These are phyloP conservation scores for Somion occarium DNA, from an alignment of 1,284 basidiomycete species.

Conservation along the genomic window DNA sequence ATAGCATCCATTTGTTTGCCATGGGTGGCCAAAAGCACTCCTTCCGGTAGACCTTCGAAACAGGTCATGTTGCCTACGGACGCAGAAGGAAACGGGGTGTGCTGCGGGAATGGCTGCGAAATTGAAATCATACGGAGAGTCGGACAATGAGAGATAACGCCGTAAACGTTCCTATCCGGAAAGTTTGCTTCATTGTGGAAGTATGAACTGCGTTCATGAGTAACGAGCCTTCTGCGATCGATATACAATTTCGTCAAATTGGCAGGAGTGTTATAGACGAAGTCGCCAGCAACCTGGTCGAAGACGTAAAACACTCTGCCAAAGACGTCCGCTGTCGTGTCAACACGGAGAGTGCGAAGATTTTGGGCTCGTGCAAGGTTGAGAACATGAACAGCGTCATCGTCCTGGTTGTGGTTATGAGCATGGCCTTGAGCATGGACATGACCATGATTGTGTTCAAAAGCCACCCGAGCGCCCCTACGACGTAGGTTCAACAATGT, in stretches of 20 bases:
- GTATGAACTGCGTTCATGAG: slow-evolving; percentile 13
- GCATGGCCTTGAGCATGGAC: slow-evolving; percentile 9
- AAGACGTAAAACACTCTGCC: slow-evolving; percentile 23
- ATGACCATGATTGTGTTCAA: too few relatives aligned
- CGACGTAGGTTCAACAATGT: slow-evolving; percentile 27
- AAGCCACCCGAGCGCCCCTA: slow-evolving; percentile 1
- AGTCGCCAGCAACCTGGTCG: slow-evolving; percentile 10
- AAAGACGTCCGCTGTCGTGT: slow-evolving; percentile 35
- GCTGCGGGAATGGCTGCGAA: slow-evolving; percentile 19
- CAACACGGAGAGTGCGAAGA: slow-evolving; percentile 33
- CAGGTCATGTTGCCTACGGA: slow-evolving; percentile 25
- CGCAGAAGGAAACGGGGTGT: slow-evolving; percentile 19
- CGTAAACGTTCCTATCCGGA: slow-evolving; percentile 22
- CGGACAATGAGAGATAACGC: slow-evolving; percentile 20
- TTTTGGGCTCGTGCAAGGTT: slow-evolving; percentile 27
- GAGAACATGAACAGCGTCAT: slow-evolving; percentile 20
- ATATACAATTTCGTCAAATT: slow-evolving; percentile 31
- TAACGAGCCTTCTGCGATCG: slow-evolving; percentile 22
- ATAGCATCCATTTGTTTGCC: slow-evolving; percentile 21
- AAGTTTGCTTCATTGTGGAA: slow-evolving; percentile 18
- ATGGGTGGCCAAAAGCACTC: slow-evolving; percentile 14
- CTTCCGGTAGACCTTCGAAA: slow-evolving; percentile 25
- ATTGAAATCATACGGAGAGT: slow-evolving; percentile 22
- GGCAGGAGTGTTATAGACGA: slow-evolving; percentile 24
- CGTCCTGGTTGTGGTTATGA: slow-evolving; percentile 7